Evolutionary conservation across 129 eudicot genomes (phyloP).

Genomic region (Apium graveolens): DNA sequence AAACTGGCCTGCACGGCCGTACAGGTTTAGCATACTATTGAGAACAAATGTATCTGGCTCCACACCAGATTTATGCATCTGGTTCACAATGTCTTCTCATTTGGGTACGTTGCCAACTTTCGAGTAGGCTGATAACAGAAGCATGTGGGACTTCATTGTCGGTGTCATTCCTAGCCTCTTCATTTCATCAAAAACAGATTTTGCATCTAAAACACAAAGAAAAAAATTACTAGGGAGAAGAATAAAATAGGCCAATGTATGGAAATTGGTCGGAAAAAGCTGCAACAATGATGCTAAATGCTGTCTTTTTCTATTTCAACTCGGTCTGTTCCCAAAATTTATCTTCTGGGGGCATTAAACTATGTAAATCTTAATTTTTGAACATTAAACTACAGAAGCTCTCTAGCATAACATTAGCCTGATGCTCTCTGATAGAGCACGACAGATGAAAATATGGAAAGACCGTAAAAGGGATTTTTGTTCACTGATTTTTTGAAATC

Average conservation of each 20-base stretch:
- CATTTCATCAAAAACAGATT: slow-evolving; percentile 68
- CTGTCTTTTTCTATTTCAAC: background rate
- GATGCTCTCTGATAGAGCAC: no score
- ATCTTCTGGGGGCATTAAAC: background rate
- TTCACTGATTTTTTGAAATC: background rate
- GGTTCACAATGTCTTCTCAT: slow-evolving; percentile 67
- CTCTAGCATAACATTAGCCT: no score
- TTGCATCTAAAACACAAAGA: slow-evolving; percentile 51
- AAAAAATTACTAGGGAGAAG: background rate
- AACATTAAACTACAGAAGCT: no score
- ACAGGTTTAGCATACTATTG: slow-evolving; percentile 66
- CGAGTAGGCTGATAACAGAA: slow-evolving; percentile 71
- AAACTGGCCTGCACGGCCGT: slow-evolving; percentile 69
- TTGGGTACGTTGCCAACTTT: slow-evolving; percentile 47
- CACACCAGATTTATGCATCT: slow-evolving; percentile 61
- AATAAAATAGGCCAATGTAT: background rate
- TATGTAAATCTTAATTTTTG: background rate
- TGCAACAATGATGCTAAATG: background rate
- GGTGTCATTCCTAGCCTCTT: slow-evolving; percentile 64
- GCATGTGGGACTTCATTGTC: slow-evolving; percentile 93
- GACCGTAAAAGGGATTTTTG: background rate
- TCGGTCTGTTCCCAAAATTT: background rate
- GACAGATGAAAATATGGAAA: no score
- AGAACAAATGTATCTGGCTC: slow-evolving; percentile 75
- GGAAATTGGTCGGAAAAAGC: background rate